phyloP scores from a whole-genome alignment of 1,139 yeast genomes.

The Scheffersomyces stambukii region DNA sequence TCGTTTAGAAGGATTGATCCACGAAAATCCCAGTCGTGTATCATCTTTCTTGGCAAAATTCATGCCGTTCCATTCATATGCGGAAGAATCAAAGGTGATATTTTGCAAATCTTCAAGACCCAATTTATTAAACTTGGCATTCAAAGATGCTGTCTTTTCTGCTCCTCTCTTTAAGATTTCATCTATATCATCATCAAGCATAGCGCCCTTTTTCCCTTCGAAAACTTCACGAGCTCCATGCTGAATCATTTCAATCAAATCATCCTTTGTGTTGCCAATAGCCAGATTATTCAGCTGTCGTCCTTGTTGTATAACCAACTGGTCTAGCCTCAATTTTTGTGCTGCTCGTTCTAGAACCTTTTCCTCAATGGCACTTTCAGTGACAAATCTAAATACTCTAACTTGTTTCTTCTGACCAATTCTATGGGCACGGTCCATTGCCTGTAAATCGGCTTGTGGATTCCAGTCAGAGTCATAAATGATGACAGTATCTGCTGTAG shows the following conservation, averaged over 20 bases:
- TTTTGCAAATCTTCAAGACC: conserved; percentile 92
- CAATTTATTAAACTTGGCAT: conserved; percentile 73
- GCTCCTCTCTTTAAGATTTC: conserved; percentile 73
- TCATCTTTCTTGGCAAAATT: conserved; percentile 69
- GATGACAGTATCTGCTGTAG: conserved; percentile 88
- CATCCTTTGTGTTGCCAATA: conserved; percentile 63
- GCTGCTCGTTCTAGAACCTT: conserved; percentile 95
- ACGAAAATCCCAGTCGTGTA: conserved; percentile 49
- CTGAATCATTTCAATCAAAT: conserved; percentile 89
- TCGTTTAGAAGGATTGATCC: conserved; percentile 89
- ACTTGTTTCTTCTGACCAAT: conserved; percentile 98
- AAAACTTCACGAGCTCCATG: conserved; percentile 93
- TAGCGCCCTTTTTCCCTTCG: conserved; percentile 39
- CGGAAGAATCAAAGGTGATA: conserved; percentile 80
- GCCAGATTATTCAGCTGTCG: conserved; percentile 45
- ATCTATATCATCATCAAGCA: conserved; percentile 74
- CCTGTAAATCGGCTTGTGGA: conserved; percentile 97
- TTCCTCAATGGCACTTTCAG: conserved; percentile 95
- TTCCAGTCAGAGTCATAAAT: conserved; percentile 97
- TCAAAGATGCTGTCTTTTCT: conserved; percentile 71
- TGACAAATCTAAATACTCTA: conserved; percentile 83
- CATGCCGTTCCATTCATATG: conserved; percentile 97
- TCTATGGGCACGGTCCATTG: conserved; percentile 98
- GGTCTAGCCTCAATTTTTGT: conserved; percentile 87
- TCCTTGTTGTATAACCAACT: conserved; percentile 94